Evolutionary conservation across 192 early-diverging fungal species (phyloP), one percentile per base, ranked within the genome.

Genomic region (Rhizophagus sp.): DNA sequence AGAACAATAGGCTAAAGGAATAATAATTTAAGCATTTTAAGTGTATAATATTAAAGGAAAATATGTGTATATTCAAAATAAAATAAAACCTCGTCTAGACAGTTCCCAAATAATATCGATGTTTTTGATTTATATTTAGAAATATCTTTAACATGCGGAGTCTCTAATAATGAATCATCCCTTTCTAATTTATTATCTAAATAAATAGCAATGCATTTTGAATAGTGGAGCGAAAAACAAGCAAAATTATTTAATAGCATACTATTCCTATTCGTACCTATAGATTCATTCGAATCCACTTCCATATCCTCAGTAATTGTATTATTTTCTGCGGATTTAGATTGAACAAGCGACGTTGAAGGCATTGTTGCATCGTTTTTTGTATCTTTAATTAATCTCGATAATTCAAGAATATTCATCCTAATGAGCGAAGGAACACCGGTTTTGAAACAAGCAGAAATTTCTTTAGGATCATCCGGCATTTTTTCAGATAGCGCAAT

Each of bases 361-460:
- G 47, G 47, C 13, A 50, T 50, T 19, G n/a, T 15, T 49, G n/a
- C 47, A 50, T 13, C 19, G 19, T 7, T 73, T 52, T 52, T 73
- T 27, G 71, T 17, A 64, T 76, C 62, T 11, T 1, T 39, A 44
- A 79, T 62, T 52, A 71, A 27, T 70, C 66, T 52, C 80, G 89
- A 92, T 13, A 99, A 75, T 47, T 97, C 97, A 5, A 83, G 76
- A 0, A 94, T 91, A 76, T 97, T 88, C 83, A 97, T 89, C 7
- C 94, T 87, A n/a, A 99, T 90, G 9, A 95, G 84, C 19, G 97
- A 93, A 50, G 97, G 96, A 22, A 95, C 94, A 17, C 95, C 94
- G 9, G 33, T 22, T 39, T 87, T 90, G 84, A 95, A 98, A 79
- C 90, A 90, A 1, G 84, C 90, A 72, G 96, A 74, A 1, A 99